These are phyloP conservation scores for Rhizopogon sp. DNA, from an alignment of 768 basidiomycete species.

Conservation along the genomic window DNA sequence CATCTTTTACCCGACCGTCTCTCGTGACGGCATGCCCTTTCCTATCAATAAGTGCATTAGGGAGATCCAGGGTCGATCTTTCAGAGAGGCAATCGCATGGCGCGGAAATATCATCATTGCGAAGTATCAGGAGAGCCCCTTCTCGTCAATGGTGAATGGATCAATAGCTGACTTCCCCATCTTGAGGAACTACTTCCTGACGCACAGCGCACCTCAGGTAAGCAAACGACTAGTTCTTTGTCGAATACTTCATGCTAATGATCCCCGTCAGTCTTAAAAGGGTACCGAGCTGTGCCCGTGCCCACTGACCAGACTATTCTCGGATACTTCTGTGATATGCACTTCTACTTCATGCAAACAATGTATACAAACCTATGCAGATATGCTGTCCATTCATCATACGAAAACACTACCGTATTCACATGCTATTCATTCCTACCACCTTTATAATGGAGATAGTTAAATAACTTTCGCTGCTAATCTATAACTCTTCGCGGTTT, in stretches of 20 bases:
- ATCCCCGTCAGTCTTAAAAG: not conserved
- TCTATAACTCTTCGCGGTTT: constrained; percentile 25
- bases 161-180: constrained; percentile 86
- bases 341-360: not conserved
- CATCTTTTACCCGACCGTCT: constrained; percentile 71
- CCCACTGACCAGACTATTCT: no score
- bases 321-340: not conserved
- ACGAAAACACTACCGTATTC: not conserved
- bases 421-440: constrained; percentile 20
- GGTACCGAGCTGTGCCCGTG: not conserved
- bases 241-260: constrained; percentile 2
- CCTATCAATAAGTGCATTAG: constrained; percentile 72
- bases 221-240: constrained; percentile 22
- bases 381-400: not conserved
- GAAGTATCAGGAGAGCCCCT: constrained; percentile 51
- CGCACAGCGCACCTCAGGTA: constrained; percentile 50
- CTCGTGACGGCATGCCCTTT: constrained; percentile 79
- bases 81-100: constrained; percentile 65
- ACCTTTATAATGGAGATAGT: constrained; percentile 11
- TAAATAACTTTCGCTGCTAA: constrained; percentile 10
- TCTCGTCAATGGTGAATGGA: constrained; percentile 56
- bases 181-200: constrained; percentile 73
- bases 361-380: not conserved
- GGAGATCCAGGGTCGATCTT: constrained; percentile 65
- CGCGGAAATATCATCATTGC: constrained; percentile 76